A percentile compares a stretch with the other conserved stretches of the same genome.
Evolutionary conservation across 768 basidiomycete genomes (phyloP).

Genomic region (Suillus luteus): DNA sequence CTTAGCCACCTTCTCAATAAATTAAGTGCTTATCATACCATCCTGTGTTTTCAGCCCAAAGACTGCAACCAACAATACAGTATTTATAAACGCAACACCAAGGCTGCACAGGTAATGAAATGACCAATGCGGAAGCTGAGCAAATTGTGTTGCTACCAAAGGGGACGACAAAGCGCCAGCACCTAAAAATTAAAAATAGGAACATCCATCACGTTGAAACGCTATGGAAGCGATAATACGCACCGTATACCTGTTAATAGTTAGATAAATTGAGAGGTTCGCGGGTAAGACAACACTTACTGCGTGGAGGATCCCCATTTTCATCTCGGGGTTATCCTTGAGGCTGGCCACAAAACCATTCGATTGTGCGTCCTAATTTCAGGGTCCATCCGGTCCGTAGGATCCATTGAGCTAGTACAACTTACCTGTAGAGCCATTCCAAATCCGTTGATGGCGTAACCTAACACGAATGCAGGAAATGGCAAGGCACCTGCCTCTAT

Average conservation of each 20-base stretch:
- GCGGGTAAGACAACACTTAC: constrained; percentile 25
- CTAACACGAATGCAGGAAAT: constrained; percentile 46
- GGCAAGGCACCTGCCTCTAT: constrained; percentile 46
- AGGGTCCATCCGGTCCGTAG: background rate
- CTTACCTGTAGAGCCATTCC: constrained; percentile 49
- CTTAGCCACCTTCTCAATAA: background rate
- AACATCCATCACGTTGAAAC: background rate
- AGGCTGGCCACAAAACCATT: constrained; percentile 48
- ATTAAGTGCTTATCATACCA: constrained; percentile 39
- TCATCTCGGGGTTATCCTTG: constrained; percentile 38
- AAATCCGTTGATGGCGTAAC: constrained; percentile 46
- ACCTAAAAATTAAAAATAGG: constrained; percentile 23
- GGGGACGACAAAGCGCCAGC: constrained; percentile 54
- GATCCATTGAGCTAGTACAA: background rate
- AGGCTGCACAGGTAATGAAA: constrained; percentile 54
- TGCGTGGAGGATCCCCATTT: constrained; percentile 45
- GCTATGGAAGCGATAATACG: background rate
- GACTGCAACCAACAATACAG: constrained; percentile 48
- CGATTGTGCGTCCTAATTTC: constrained; percentile 45
- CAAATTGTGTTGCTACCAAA: constrained; percentile 56
- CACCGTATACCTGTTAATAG: constrained; percentile 4
- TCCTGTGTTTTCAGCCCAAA: constrained; percentile 72
- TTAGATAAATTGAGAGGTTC: background rate
- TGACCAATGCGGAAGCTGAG: constrained; percentile 39
- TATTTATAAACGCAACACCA: constrained; percentile 62